phyloP scores from a whole-genome alignment of 331 rosid genomes.

The Quercus lobata region DNA sequence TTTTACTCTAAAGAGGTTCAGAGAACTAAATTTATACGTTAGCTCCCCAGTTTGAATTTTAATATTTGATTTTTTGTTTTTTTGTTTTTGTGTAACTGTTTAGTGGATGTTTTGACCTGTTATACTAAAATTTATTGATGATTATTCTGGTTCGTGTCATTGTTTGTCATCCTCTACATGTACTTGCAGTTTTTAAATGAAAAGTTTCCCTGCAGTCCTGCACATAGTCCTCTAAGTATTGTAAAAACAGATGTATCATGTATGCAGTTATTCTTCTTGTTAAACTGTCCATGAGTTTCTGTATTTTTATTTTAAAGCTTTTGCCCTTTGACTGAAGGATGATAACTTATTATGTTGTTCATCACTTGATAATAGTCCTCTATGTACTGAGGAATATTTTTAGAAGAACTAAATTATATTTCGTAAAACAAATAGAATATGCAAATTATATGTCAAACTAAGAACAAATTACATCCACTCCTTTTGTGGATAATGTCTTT shows the following conservation, averaged over 20 bases:
- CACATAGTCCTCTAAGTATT: not conserved
- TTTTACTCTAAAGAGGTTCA: not conserved
- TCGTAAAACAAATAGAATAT: not conserved
- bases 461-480: not conserved
- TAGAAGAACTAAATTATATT: not conserved
- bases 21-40: not conserved
- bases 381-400: not conserved
- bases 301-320: not conserved
- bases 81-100: not conserved
- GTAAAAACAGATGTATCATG: not conserved
- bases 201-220: not conserved
- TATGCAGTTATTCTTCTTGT: not conserved
- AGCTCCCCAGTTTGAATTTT: not conserved
- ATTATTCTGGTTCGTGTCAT: no score
- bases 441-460: not conserved
- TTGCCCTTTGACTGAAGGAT: not conserved
- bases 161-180: not conserved
- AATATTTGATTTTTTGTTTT: not conserved
- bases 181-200: not conserved
- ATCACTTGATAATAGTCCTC: not conserved
- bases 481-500: not conserved
- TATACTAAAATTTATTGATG: no score
- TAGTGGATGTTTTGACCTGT: not conserved
- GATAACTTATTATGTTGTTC: not conserved
- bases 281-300: not conserved